Percentiles rank a stretch among this genome's conserved stretches.
phyloP scores from a whole-genome alignment of 805 yeast genomes.

The Saturnispora besseyi region DNA sequence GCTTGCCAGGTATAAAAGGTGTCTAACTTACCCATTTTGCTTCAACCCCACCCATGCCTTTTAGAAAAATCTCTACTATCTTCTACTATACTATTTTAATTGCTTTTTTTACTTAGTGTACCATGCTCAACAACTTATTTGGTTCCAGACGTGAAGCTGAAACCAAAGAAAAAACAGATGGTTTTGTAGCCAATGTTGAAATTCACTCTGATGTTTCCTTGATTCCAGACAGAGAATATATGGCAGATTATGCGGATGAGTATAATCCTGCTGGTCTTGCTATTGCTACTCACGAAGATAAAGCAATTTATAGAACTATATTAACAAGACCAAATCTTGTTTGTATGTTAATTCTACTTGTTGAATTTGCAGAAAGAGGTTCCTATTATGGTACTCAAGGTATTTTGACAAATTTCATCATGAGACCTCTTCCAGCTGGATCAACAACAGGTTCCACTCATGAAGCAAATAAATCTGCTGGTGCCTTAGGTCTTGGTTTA shows the following conservation, averaged over 20 bases:
- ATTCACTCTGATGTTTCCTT: not conserved
- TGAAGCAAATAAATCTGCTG: slow-evolving; percentile 29
- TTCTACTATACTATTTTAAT: too few species aligned
- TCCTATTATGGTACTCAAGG: slow-evolving; percentile 43
- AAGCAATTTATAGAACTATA: slow-evolving; percentile 26
- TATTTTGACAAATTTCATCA: slow-evolving; percentile 39
- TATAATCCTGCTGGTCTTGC: slow-evolving; percentile 24
- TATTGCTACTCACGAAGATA: slow-evolving; percentile 25
- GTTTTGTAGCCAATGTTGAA: not conserved
- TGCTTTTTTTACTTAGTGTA: too few species aligned
- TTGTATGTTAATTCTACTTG: slow-evolving; percentile 41
- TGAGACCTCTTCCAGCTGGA: slow-evolving; percentile 41
- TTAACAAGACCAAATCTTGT: slow-evolving; percentile 38
- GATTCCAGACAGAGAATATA: slow-evolving; percentile 11
- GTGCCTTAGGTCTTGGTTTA: slow-evolving; percentile 42
- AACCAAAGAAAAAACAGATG: not conserved
- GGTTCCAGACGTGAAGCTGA: not conserved
- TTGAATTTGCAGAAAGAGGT: slow-evolving; percentile 49
- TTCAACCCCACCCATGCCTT: too few species aligned
- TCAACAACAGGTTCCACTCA: slow-evolving; percentile 38
- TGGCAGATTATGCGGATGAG: slow-evolving; percentile 23
- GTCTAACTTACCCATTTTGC: too few species aligned
- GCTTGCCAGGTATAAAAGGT: too few species aligned
- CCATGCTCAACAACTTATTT: too few species aligned
- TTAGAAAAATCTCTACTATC: too few species aligned